Base-by-base conservation (phyloP, 306 rosid species). In the Dalbergia oliveri region DNA sequence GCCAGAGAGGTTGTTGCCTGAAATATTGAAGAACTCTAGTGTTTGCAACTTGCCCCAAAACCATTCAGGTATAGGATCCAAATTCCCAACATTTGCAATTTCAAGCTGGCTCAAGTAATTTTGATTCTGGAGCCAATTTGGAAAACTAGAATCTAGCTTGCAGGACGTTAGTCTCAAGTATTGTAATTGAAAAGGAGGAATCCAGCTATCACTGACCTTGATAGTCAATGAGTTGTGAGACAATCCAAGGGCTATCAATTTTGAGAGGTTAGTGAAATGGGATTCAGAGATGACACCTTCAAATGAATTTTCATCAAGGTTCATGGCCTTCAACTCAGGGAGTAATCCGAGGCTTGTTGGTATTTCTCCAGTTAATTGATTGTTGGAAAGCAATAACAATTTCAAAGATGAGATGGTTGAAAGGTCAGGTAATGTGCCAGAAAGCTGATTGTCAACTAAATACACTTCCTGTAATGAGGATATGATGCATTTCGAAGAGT, bases 41-140 rank as follows among this genome's bases (percentile, higher is more conserved):
- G 37, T 21, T 37, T 35, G 26, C 31, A 65, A 9, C 19, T 64
- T 65, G 0, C 3, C 39, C 81, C 73, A 65, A 18, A 77, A 77
- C 81, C 82, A 68, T 2, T 2, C 5, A 5, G 76, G 82, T 23
- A 57, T 9, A 16, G 16, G 11, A 31, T 47, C 15, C 8, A 67
- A 9, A 23, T 39, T 67, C 64, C 61, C 14, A 1, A 15, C 21
- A 57, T 67, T 58, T 21, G 50, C 44, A 68, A 39, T 11, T 0
- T 4, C 2, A 45, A 75, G 33, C 18, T 0, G 0, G 0, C 0
- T 0, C 8, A 75, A 23, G 8, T 37, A 0, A 14, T 9, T 70
- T 62, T 79, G 83, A 45, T 35, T 79, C 8, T 18, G 39, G n/a
- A 70, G 54, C 77, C 83, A 79, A 6, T 59, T 9, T 8, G 54